phyloP scores from a whole-genome alignment of 2,329 filamentous ascomycete genomes.

The Escovopsis sp. region DNA sequence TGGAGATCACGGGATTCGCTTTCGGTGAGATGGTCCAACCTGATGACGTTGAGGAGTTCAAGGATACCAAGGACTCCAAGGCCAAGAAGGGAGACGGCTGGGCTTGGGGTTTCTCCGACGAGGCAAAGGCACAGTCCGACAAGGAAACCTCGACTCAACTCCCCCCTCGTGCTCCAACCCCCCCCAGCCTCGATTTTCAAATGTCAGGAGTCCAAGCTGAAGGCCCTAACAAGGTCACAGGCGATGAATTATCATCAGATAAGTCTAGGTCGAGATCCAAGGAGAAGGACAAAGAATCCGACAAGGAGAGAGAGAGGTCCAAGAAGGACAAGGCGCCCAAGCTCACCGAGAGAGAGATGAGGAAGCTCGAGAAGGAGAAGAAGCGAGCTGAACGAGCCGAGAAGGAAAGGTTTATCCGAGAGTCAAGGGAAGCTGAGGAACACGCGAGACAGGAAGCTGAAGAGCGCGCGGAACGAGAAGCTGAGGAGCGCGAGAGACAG shows the following conservation, averaged over 20 bases:
- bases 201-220: conserved; percentile 20
- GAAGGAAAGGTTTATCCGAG: conserved; percentile 16
- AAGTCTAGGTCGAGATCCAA: conserved; percentile 25
- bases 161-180: conserved; percentile 32
- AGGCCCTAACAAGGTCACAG: conserved; percentile 20
- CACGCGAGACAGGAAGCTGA: conserved; percentile 14
- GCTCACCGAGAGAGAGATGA: conserved; percentile 33
- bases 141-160: conserved; percentile 24
- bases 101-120: conserved; percentile 27
- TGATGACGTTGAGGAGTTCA: conserved; percentile 28
- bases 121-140: conserved; percentile 28
- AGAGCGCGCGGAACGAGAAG: conserved; percentile 14
- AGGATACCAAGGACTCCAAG: conserved; percentile 24
- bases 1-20: conserved; percentile 30
- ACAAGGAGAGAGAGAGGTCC: conserved; percentile 17
- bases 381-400: conserved; percentile 25
- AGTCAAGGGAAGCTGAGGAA: conserved; percentile 17
- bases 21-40: conserved; percentile 31
- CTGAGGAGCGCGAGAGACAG: conserved; percentile 1
- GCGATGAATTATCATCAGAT: conserved; percentile 19
- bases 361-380: conserved; percentile 34
- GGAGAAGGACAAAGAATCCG: conserved; percentile 23
- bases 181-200: conserved; percentile 30
- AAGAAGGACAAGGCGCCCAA: conserved; percentile 26
- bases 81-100: conserved; percentile 26